These are phyloP conservation scores for Aplosporella prunicola DNA, from an alignment of 2,329 filamentous ascomycete species.

Conservation along the genomic window DNA sequence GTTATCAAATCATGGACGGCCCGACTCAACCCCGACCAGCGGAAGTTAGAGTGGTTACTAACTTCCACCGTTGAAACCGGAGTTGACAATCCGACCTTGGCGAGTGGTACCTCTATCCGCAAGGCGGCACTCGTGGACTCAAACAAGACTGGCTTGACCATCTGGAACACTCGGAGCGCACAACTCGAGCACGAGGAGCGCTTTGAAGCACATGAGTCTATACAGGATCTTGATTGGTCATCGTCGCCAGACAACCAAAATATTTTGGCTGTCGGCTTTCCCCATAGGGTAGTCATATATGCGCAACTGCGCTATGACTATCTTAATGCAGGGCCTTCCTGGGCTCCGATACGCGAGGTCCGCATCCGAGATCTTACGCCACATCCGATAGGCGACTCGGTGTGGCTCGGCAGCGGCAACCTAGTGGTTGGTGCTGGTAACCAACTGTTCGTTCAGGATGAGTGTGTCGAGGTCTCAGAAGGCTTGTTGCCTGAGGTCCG, in stretches of 20 bases:
- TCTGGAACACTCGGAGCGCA: constrained; percentile 79
- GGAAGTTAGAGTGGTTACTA: constrained; percentile 66
- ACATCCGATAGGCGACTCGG: constrained; percentile 85
- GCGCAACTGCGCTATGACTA: constrained; percentile 89
- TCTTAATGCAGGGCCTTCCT: constrained; percentile 77
- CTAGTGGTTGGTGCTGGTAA: constrained; percentile 85
- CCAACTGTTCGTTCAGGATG: constrained; percentile 77
- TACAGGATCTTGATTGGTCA: constrained; percentile 88
- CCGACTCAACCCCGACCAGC: constrained; percentile 52
- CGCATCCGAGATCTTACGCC: constrained; percentile 72
- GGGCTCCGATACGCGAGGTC: constrained; percentile 77
- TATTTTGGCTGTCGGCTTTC: constrained; percentile 84
- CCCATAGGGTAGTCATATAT: constrained; percentile 71
- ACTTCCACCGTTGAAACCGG: constrained; percentile 76
- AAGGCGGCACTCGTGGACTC: constrained; percentile 77
- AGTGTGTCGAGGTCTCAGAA: constrained; percentile 57
- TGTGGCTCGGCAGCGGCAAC: constrained; percentile 78
- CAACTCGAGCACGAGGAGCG: constrained; percentile 73
- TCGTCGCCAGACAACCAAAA: constrained; percentile 83
- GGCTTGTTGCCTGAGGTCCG: constrained; percentile 49
- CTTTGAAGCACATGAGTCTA: constrained; percentile 62
- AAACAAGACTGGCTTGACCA: constrained; percentile 64
- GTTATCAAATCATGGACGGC: constrained; percentile 79
- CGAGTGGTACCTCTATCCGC: constrained; percentile 76
- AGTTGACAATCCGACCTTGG: constrained; percentile 61